Percentiles rank a stretch among this genome's conserved stretches.
These are phyloP conservation scores for Metschnikowia peoriensis DNA, from an alignment of 805 yeast species.

Conservation along the genomic window DNA sequence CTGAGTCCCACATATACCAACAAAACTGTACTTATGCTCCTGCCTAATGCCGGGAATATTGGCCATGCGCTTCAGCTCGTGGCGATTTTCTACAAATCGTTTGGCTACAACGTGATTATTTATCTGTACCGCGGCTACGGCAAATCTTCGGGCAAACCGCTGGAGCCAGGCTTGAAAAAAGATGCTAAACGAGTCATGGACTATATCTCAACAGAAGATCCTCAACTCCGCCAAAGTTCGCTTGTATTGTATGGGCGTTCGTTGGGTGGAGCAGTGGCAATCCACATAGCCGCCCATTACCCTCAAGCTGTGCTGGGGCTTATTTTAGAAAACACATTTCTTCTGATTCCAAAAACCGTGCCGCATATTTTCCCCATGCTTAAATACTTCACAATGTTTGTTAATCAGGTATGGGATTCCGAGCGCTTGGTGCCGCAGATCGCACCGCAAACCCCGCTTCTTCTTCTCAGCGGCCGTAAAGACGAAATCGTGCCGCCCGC, in stretches of 20 bases:
- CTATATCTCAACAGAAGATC: constrained; percentile 50
- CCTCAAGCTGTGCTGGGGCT: constrained; percentile 55
- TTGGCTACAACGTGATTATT: constrained; percentile 75
- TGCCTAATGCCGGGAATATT: constrained; percentile 96
- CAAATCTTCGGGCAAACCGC: constrained; percentile 67
- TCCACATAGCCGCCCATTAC: constrained; percentile 68
- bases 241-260: constrained; percentile 83
- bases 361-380: constrained; percentile 73
- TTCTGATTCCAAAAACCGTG: constrained; percentile 67
- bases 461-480: constrained; percentile 66
- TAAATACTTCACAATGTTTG: constrained; percentile 52
- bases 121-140: constrained; percentile 95
- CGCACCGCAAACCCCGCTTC: constrained; percentile 56
- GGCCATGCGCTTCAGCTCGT: constrained; percentile 88
- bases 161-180: constrained; percentile 73
- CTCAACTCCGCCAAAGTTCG: constrained; percentile 50
- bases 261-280: constrained; percentile 92
- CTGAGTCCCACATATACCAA: constrained; percentile 38
- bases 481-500: constrained; percentile 93
- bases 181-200: constrained; percentile 77
- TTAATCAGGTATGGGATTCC: constrained; percentile 83
- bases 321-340: constrained; percentile 83
- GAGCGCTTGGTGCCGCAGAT: constrained; percentile 58
- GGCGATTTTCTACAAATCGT: constrained; percentile 55
- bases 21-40: constrained; percentile 72